Conservation (phyloP, 1,284 basidiomycete species). For the Irpex sp. region DNA sequence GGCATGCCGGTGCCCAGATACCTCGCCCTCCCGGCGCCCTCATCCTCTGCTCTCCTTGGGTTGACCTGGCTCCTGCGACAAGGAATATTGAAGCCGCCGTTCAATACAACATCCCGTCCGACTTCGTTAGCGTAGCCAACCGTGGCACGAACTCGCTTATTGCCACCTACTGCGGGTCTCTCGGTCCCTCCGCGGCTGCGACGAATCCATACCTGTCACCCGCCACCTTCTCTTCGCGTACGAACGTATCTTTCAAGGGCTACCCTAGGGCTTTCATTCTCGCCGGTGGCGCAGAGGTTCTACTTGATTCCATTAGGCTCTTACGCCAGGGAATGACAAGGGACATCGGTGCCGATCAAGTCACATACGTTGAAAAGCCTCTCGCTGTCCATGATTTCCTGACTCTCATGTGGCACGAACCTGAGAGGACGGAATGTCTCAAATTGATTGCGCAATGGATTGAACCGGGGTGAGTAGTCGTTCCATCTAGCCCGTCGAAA, state of each 20-base stretch:
- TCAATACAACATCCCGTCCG: conserved; percentile 33
- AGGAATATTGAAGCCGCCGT: conserved; percentile 32
- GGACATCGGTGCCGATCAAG: conserved; percentile 36
- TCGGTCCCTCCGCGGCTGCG: conserved; percentile 23
- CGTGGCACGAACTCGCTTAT: neutral
- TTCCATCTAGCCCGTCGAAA: neutral
- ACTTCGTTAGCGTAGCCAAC: neutral
- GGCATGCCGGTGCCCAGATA: conserved; percentile 10
- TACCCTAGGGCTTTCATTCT: conserved; percentile 56
- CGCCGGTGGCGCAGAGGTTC: conserved; percentile 49
- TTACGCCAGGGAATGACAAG: conserved; percentile 19
- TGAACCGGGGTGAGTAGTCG: neutral
- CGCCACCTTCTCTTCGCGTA: conserved; percentile 36
- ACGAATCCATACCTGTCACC: conserved; percentile 55
- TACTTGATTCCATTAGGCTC: conserved; percentile 43
- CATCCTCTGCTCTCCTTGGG: conserved; percentile 55
- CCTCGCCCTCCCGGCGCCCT: conserved; percentile 30
- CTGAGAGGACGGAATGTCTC: conserved; percentile 46
- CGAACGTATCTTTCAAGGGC: conserved; percentile 39
- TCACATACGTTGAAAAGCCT: conserved; percentile 42
- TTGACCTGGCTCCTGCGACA: conserved; percentile 40
- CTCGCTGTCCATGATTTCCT: conserved; percentile 55
- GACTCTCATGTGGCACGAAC: conserved; percentile 47
- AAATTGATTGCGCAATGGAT: conserved; percentile 45
- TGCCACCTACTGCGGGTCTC: conserved; percentile 3